Base-by-base conservation (phyloP, 2,329 filamentous ascomycete genomes). In the Calonectria multiphialidica region DNA sequence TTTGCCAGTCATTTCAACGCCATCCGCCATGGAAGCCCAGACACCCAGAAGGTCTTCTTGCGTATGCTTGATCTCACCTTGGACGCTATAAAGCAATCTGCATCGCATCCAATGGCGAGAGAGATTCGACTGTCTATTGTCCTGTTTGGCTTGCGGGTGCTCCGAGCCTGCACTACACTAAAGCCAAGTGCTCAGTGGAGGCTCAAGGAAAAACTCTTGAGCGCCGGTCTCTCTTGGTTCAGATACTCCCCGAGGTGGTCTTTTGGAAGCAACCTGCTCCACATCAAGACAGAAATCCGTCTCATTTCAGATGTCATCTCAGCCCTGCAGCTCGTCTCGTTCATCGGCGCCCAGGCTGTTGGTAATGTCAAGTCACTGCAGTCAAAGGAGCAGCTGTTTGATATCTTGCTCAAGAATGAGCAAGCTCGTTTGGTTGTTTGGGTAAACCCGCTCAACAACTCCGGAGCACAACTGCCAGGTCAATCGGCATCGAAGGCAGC, bases 1-100 rank as follows among this genome's bases (percentile, higher is more conserved):
- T 90, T 99, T 72, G 93, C 91, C 71, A 99, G 97, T 80, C 96
- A 98, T 82, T 99, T 98, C 86, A 98, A 95, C 81, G 95, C 97
- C 2, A 96, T 94, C 15, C 91, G 96, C n/a, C 88, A 98, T 30
- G 93, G 95, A 30, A 98, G 93, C 77, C 89, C 92, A 1, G 93
- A 98, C 80, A 93, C 93, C 0, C 95, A 98, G 78, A 90, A 91
- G 72, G 89, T 96, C 5, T 98, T 98, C 83, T 87, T 93, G 72
- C 93, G 96, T 40, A 87, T 98, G 75, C 90, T 98, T 70, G 91
- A 93, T 75, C 87, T 93, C 35, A 98, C 96, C 0, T 87, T 98
- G 33, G 90, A 94, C 75, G 93, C 94, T 0, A 87, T 98, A 78
- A 91, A 90, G 74, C 87, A 90, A 63, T 92, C 93, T 15, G 89